phyloP scores from a whole-genome alignment of 257 asterid species.

The Solanum megistacrolobum region DNA sequence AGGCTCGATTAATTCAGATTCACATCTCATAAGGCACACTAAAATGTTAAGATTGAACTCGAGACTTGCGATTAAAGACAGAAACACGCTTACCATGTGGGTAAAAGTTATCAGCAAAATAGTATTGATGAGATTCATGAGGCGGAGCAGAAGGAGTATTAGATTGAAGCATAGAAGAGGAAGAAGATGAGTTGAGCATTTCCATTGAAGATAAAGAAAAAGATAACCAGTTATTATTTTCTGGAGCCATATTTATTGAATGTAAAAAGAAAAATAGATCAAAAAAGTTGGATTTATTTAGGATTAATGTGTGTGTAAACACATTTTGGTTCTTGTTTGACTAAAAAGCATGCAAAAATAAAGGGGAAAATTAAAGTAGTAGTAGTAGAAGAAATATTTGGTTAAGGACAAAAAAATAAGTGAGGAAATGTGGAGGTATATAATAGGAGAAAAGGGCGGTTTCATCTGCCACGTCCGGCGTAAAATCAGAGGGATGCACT shows the following conservation, averaged over 20 bases:
- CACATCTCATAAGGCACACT: background rate
- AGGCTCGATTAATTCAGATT: background rate
- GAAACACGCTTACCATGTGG: slow-evolving; percentile 28
- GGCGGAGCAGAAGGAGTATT: background rate
- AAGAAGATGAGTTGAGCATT: slow-evolving; percentile 39
- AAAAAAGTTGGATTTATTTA: background rate
- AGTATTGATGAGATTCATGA: slow-evolving; percentile 36
- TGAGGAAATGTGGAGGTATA: background rate
- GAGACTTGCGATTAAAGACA: background rate
- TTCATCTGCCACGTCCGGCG: slow-evolving; percentile 4
- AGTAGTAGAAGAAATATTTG: background rate
- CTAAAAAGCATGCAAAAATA: slow-evolving; percentile 2
- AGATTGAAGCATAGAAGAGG: background rate
- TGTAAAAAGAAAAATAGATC: background rate
- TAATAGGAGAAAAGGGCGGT: slow-evolving; percentile 1
- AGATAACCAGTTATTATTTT: slow-evolving; percentile 62
- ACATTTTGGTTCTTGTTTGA: background rate
- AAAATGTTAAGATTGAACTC: background rate
- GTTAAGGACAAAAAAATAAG: background rate
- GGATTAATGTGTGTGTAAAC: background rate
- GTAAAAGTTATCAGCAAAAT: slow-evolving; percentile 62
- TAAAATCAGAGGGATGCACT: background rate
- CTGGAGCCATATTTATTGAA: slow-evolving; percentile 52
- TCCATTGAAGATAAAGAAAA: slow-evolving; percentile 77
- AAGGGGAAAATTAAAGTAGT: background rate